These are phyloP conservation scores for Henningerozyma blattae DNA, from an alignment of 805 yeast genomes.

Conservation along the genomic window DNA sequence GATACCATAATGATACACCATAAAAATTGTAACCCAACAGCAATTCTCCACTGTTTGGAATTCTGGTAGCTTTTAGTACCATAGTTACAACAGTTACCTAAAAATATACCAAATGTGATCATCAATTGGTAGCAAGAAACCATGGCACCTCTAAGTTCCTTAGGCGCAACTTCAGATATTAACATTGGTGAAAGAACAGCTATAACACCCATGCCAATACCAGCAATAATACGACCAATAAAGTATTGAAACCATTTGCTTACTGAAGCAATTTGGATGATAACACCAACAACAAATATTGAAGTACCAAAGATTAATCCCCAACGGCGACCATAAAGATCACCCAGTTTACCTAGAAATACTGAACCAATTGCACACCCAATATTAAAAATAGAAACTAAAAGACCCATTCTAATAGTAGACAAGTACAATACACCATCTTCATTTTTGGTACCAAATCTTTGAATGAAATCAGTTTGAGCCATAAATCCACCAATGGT, in stretches of 20 bases:
- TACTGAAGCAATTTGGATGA: slow-evolving; percentile 50
- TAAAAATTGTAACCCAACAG: slow-evolving; percentile 45
- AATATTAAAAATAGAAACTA: slow-evolving; percentile 45
- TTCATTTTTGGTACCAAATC: slow-evolving; percentile 13
- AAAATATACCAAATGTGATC: slow-evolving; percentile 65
- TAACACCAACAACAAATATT: slow-evolving; percentile 54
- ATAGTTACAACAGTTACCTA: slow-evolving; percentile 65
- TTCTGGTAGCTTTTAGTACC: slow-evolving; percentile 34
- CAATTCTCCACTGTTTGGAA: slow-evolving; percentile 67
- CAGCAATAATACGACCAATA: slow-evolving; percentile 59
- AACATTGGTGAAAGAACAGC: slow-evolving; percentile 68
- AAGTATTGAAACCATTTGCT: slow-evolving; percentile 59
- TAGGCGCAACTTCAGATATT: slow-evolving; percentile 34
- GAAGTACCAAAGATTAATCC: slow-evolving; percentile 50
- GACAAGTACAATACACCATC: slow-evolving; percentile 17
- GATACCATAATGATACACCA: slow-evolving; percentile 34
- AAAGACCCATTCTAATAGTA: slow-evolving; percentile 17
- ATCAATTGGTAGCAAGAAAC: slow-evolving; percentile 64
- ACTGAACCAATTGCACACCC: slow-evolving; percentile 73
- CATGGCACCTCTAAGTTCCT: slow-evolving; percentile 54
- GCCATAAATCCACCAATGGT: slow-evolving; percentile 56
- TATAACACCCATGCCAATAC: slow-evolving; percentile 67
- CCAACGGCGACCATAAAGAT: slow-evolving; percentile 51
- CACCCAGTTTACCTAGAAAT: slow-evolving; percentile 45
- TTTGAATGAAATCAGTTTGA: slow-evolving; percentile 19